phyloP scores from a whole-genome alignment of 495 filamentous ascomycete genomes.

The Lasiosphaeria hispida region DNA sequence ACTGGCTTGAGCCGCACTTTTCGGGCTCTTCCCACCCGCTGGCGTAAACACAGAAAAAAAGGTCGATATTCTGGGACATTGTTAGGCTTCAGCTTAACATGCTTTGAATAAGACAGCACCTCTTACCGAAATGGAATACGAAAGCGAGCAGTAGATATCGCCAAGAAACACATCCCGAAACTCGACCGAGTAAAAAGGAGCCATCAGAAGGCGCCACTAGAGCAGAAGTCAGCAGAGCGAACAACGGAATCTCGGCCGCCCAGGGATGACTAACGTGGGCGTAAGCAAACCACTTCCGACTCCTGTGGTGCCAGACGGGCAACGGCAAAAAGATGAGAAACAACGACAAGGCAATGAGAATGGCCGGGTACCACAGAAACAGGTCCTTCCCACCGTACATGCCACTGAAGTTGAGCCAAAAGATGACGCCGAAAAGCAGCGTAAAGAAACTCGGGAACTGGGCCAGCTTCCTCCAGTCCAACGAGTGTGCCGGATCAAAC shows the following conservation, averaged over 20 bases:
- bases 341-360: constrained; percentile 66
- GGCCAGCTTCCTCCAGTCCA: constrained; percentile 87
- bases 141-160: constrained; percentile 94
- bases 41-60: constrained; percentile 94
- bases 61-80: constrained; percentile 66
- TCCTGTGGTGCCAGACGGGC: constrained; percentile 70
- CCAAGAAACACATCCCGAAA: constrained; percentile 97
- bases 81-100: neutral
- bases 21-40: constrained; percentile 65
- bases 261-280: constrained; percentile 63
- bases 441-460: constrained; percentile 77
- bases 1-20: constrained; percentile 82
- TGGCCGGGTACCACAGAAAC: constrained; percentile 82
- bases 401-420: constrained; percentile 81
- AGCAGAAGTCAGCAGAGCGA: neutral
- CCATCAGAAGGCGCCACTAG: constrained; percentile 80
- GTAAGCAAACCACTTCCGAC: constrained; percentile 77
- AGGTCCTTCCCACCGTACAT: constrained; percentile 59
- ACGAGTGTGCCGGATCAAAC: constrained; percentile 76
- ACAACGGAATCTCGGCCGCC: neutral
- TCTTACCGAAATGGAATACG: constrained; percentile 81
- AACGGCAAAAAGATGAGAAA: constrained; percentile 70
- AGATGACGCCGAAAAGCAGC: constrained; percentile 72
- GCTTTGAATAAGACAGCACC: neutral
- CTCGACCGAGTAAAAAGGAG: constrained; percentile 88